Evolutionary conservation across 345 rosid genomes (phyloP).

Genomic region (Bruguiera gymnorhiza): DNA sequence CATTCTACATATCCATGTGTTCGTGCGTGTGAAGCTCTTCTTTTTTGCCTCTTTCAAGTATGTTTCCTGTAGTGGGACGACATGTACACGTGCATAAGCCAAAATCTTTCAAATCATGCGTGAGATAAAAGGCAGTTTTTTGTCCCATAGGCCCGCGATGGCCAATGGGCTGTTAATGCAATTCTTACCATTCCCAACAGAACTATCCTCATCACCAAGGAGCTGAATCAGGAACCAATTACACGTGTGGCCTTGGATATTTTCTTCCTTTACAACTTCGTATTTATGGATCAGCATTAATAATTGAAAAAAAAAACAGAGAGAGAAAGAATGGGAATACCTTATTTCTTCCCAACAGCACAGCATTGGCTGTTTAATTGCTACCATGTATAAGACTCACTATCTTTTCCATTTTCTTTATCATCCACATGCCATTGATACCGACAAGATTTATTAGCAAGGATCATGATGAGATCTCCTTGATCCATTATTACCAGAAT

Average conservation of each 20-base stretch:
- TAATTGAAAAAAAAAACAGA: background rate
- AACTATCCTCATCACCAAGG: too few species aligned
- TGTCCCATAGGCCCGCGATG: too few species aligned
- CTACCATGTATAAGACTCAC: constrained; percentile 4
- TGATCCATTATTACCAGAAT: too few species aligned
- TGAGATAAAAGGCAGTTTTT: too few species aligned
- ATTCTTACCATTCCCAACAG: too few species aligned
- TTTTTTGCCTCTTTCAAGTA: too few species aligned
- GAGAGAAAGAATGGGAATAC: background rate
- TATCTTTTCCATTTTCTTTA: background rate
- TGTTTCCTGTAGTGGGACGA: background rate
- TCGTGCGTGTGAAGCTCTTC: too few species aligned
- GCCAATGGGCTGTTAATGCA: too few species aligned
- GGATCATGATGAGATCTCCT: too few species aligned
- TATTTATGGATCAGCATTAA: background rate
- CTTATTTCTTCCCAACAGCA: constrained; percentile 32
- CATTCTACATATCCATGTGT: too few species aligned
- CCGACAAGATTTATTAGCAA: too few species aligned
- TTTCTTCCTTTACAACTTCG: background rate
- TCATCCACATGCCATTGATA: background rate
- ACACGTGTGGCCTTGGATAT: constrained; percentile 17
- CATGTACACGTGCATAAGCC: background rate
- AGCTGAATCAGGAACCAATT: background rate
- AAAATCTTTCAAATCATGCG: constrained; percentile 6
- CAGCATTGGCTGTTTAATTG: constrained; percentile 41